Percentiles rank a stretch among this genome's conserved stretches.
Conservation (phyloP, 805 yeast genomes). For the Suhomyces sp. region DNA sequence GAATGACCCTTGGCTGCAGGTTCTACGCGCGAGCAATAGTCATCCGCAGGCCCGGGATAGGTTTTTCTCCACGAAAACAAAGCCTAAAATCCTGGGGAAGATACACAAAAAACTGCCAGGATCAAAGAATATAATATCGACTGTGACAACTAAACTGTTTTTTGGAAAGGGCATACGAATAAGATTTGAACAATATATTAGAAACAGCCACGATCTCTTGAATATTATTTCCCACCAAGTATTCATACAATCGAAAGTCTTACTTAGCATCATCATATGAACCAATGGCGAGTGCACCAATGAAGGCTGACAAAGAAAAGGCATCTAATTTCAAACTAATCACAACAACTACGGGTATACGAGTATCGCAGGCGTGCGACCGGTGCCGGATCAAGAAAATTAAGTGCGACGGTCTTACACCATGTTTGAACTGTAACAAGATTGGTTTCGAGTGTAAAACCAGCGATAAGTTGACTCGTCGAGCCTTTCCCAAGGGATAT, state of each 20-base stretch:
- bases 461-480: slow-evolving; percentile 68
- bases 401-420: slow-evolving; percentile 69
- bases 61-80: background rate
- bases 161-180: background rate
- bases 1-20: background rate
- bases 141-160: background rate
- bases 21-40: background rate
- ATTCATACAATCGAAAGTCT: background rate
- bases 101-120: background rate
- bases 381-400: slow-evolving; percentile 75
- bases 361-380: slow-evolving; percentile 81
- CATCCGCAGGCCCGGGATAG: slow-evolving; percentile 1
- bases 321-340: slow-evolving; percentile 35
- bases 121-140: background rate
- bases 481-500: slow-evolving; percentile 80
- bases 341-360: slow-evolving; percentile 35
- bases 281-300: background rate
- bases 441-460: slow-evolving; percentile 69
- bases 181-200: too few species aligned
- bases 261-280: background rate
- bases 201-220: background rate
- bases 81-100: slow-evolving; percentile 4
- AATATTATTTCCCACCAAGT: background rate
- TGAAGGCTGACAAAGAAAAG: slow-evolving; percentile 10
- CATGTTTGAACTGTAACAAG: slow-evolving; percentile 66